Evolutionary conservation across 2,329 filamentous ascomycete species (phyloP), one percentile per base, ranked within the genome.

Genomic region (Hawksworthiomyces lignivorus): DNA sequence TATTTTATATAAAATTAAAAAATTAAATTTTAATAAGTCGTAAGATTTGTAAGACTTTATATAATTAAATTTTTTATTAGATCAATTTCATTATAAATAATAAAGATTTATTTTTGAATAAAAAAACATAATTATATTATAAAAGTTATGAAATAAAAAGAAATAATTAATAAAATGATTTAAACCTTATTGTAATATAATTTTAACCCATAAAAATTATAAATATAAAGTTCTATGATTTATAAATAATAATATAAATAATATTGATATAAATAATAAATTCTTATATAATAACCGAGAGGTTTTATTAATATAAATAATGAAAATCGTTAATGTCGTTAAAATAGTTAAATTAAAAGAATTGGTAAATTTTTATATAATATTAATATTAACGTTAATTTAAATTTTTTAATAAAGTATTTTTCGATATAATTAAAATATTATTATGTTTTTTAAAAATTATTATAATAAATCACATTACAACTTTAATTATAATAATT

Each of bases 221-320:
- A 39, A 35, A 22, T 38, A 35, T 15, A 45, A 19, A n/a, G 22
- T 36, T 40, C 12, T 31, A 20, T 34, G 30, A 17, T n/a, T 31
- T 6, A 17, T 31, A 31, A 31, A 31, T n/a, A 17, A 4, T 31
- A 31, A 18, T n/a, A 31, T 17, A 5, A 31, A 31, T 7, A 18
- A 17, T 31, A 18, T 31, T 17, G 18, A 31, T 9, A 31, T n/a
- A 31, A 17, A 31, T 17, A 17, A 5, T 17, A 4, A 31, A n/a
- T 15, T n/a, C 7, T 17, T 17, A 31, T 31, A 18, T 17, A 31
- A 31, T 4, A 18, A 32, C 5, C 17, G 18, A 17, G 10, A 4
- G 7, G 7, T 8, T 18, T 9, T 18, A 9, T 18, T 18, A 5
- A 10, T 9, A 18, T 18, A 9, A 17, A 31, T 7, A 9, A 18